phyloP scores from a whole-genome alignment of 2,329 filamentous ascomycete species.

The Monascus ruber region DNA sequence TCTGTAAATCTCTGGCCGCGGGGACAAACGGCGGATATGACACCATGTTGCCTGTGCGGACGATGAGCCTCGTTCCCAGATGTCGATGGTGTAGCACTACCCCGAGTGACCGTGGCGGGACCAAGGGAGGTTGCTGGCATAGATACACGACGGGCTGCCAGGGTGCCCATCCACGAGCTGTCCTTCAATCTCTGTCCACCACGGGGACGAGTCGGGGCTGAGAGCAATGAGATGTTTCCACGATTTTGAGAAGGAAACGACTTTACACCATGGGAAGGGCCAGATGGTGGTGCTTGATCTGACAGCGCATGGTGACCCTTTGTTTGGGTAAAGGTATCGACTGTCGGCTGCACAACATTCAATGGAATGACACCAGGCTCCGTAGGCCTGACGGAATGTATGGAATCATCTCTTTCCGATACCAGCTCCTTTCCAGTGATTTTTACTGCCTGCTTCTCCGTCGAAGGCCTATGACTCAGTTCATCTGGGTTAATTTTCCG shows the following conservation, averaged over 20 bases:
- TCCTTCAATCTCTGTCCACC: slow-evolving; percentile 26
- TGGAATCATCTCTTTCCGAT: neutral
- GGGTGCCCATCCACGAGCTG: slow-evolving; percentile 19
- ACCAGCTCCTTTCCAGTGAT: neutral
- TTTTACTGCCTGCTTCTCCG: slow-evolving; percentile 5
- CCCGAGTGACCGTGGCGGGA: slow-evolving; percentile 28
- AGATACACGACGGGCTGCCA: slow-evolving; percentile 24
- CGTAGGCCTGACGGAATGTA: slow-evolving; percentile 3
- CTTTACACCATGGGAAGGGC: slow-evolving; percentile 26
- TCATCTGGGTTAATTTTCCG: slow-evolving; percentile 7
- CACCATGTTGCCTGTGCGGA: slow-evolving; percentile 25
- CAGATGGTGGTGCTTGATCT: slow-evolving; percentile 22
- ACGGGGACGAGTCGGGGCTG: slow-evolving; percentile 38
- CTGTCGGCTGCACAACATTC: slow-evolving; percentile 9
- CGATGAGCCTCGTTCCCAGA: slow-evolving; percentile 21
- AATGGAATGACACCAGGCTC: slow-evolving; percentile 4
- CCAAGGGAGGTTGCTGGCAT: slow-evolving; percentile 15
- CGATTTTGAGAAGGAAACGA: slow-evolving; percentile 24
- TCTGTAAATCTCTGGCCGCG: slow-evolving; percentile 29
- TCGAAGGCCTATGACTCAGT: slow-evolving; percentile 6
- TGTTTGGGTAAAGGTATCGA: slow-evolving; percentile 20
- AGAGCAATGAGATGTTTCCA: slow-evolving; percentile 29
- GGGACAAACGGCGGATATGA: slow-evolving; percentile 23
- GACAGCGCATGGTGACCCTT: slow-evolving; percentile 14
- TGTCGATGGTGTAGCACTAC: slow-evolving; percentile 15